Evolutionary conservation across 1,284 basidiomycete species (phyloP), one percentile per base, ranked within the genome.

Genomic region (Termitomyces sp.): DNA sequence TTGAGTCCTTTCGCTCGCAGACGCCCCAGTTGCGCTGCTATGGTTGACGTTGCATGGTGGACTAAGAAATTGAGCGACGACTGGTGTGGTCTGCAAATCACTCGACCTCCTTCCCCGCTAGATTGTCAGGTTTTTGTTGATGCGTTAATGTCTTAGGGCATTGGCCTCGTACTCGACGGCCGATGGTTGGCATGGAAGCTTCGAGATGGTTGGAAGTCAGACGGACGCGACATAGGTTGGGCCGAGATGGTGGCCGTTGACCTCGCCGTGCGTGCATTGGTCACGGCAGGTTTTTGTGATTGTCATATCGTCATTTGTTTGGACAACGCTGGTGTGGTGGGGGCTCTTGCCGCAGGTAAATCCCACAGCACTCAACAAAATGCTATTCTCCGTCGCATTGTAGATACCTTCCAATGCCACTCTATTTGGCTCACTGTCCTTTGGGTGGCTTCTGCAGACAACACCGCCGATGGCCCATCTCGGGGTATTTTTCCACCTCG

Each of bases 321-420:
- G 2, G 62, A 68, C 50, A 68, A 68, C 45, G 45, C 56, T 35
- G 65, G 64, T 11, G 62, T 66, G 0, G 54, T 68, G 5, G 55
- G 55, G 4, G 59, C 63, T 5, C 46, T 65, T 0, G 10, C 43
- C 1, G 56, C 56, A 0, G 58, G 61, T 0, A 33, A 47, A 2
- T 68, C 21, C 21, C 66, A 0, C 0, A 61, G 54, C 28, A 9
- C 54, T 0, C 55, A 63, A 16, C 59, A 62, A 18, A 68, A 68
- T 34, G 18, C 46, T 0, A 54, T 61, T 4, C 49, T 70, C 1
- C 37, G 47, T 2, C 48, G 54, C 1, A 66, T 67, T 1, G 46
- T 64, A 0, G 14, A 43, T 1, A 45, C 53, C 0, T 56, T 67
- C 16, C 54, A 57, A 1, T 40, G 52, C 3, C 28, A 52, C 19